phyloP scores from a whole-genome alignment of 257 asterid species.

The Primulina tabacum region DNA sequence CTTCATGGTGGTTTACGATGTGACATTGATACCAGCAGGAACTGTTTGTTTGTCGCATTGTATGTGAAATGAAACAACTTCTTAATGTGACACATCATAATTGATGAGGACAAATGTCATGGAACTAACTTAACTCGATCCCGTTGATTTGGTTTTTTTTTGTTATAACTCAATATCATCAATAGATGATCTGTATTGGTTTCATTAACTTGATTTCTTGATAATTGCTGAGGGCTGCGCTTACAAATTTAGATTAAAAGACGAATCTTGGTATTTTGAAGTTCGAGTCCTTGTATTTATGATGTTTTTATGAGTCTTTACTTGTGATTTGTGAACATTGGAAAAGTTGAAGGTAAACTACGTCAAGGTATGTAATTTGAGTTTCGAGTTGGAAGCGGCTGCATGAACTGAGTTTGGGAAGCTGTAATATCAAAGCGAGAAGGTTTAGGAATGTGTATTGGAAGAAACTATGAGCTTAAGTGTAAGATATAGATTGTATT shows the following conservation, averaged over 20 bases:
- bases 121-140: neutral
- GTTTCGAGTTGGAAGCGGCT: neutral
- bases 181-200: neutral
- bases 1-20: slow-evolving; percentile 8
- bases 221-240: no score
- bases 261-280: neutral
- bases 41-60: neutral
- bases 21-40: neutral
- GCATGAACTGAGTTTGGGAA: neutral
- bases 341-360: no score
- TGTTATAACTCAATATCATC: neutral
- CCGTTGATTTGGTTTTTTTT: neutral
- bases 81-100: neutral
- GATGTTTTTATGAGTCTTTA: no score
- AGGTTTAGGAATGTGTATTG: slow-evolving; percentile 1
- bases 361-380: no score
- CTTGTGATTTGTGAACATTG: no score
- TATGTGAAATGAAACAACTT: neutral
- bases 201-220: neutral
- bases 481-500: neutral
- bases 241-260: neutral
- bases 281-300: no score
- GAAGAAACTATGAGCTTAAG: neutral
- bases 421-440: neutral
- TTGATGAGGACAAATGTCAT: neutral